Evolutionary conservation across 352 stramenopile species (phyloP), one percentile per base, ranked within the genome.

Genomic region (Globisporangium cystogenes): DNA sequence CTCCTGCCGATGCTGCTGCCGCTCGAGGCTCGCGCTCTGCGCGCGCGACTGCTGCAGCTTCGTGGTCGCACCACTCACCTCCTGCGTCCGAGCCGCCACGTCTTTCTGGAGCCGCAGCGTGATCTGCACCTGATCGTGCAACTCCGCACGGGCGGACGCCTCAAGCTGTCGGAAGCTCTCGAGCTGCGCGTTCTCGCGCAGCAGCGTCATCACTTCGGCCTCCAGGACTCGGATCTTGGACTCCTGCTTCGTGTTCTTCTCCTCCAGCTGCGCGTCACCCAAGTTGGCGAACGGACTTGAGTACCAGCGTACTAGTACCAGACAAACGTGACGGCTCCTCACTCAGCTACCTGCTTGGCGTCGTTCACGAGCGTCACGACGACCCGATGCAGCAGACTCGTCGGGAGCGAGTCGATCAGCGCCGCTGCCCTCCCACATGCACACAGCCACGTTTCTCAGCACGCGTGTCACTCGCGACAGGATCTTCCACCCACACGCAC

Each of bases 331-430:
- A n/a, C n/a, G n/a, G n/a, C n/a, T n/a, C 2, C 51, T 15, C 5
- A 21, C 2, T 2, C 43, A 33, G 47, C 36, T 15, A 90, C 76
- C 60, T 64, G 61, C 55, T 82, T 86, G 54, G 59, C 76, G 39
- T 83, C 67, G 21, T 71, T 72, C 23, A 88, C 71, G 24, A 90
- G 62, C 33, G 68, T 82, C 36, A 77, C 61, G 46, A 90, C 72
- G 57, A 90, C 81, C 20, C 80, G 75, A 47, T 88, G 80, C 55
- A 88, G 61, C 18, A 90, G 67, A 36, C 73, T 65, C 18, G 57
- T 74, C 8, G 80, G 80, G 39, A 90, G 60, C n/a, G 77, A 74
- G 24, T 78, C 75, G 15, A 90, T 76, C 61, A 90, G 53, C 40
- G 66, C 70, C 27, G 70, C 77, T 87, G 15, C 4, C 36, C n/a